Evolutionary conservation across 164 flowering plant species (phyloP).

Genomic region (Vitis riparia): DNA sequence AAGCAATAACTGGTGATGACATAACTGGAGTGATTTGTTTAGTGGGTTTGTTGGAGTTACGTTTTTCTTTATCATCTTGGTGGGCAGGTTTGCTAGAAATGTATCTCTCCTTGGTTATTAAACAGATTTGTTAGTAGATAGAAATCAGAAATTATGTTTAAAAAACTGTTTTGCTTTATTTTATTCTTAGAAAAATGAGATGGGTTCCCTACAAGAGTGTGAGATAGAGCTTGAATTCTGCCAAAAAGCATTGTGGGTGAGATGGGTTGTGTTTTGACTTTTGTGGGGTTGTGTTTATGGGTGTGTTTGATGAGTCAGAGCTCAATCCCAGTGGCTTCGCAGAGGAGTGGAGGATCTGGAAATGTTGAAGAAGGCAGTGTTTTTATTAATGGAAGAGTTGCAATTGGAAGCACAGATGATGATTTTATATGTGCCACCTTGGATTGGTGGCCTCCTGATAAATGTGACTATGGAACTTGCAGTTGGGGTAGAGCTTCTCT

Average conservation of each 20-base stretch:
- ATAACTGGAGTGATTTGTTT: no score
- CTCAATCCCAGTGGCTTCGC: constrained; percentile 3
- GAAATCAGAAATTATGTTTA: no score
- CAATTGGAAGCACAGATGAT: constrained; percentile 28
- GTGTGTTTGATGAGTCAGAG: constrained; percentile 7
- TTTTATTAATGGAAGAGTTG: constrained; percentile 11
- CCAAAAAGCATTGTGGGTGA: background rate
- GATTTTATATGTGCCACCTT: constrained; percentile 43
- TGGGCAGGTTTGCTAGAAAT: no score
- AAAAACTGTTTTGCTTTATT: no score
- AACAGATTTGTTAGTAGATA: no score
- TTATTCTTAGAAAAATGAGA: no score
- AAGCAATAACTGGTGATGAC: no score
- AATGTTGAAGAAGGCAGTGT: constrained; percentile 11
- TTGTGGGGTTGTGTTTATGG: constrained; percentile 3
- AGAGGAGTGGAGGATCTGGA: background rate
- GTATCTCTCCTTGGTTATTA: no score
- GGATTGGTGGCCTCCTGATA: constrained; percentile 54
- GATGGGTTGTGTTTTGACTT: constrained; percentile 12
- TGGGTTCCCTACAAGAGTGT: no score
- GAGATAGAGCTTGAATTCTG: no score
- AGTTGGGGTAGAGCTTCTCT: constrained; percentile 35
- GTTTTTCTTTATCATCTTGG: no score
- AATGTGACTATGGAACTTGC: constrained; percentile 39
- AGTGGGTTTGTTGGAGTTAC: no score